A percentile compares a stretch with the other conserved stretches of the same genome.
Conservation (phyloP, 345 rosid species). For the Capsella bursapastoris region DNA sequence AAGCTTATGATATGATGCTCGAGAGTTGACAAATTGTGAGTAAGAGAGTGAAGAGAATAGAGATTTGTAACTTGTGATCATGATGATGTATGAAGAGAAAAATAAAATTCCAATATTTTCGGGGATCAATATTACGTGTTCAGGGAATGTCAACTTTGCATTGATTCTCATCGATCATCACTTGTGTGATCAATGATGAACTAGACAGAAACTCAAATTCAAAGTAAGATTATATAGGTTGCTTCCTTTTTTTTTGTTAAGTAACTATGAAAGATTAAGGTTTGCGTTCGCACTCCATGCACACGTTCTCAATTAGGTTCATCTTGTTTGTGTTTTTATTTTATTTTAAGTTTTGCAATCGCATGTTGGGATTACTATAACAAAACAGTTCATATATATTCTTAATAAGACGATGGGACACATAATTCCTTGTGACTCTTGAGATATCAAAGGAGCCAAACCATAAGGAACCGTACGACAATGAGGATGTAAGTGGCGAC, state of each 20-base stretch:
- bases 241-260: neutral
- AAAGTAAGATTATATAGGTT: neutral
- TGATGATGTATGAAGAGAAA: constrained; percentile 41
- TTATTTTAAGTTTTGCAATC: neutral
- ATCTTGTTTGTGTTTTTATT: neutral
- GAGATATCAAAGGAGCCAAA: constrained; percentile 35
- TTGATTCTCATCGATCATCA: constrained; percentile 39
- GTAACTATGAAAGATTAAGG: neutral
- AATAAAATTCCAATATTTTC: constrained; percentile 25
- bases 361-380: constrained; percentile 3
- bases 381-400: constrained; percentile 23
- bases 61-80: constrained; percentile 40
- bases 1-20: constrained; percentile 37
- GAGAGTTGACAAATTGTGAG: constrained; percentile 41
- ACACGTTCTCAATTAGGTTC: constrained; percentile 3
- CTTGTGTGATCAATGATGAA: constrained; percentile 29
- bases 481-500: constrained; percentile 35
- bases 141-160: constrained; percentile 46
- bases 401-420: constrained; percentile 23
- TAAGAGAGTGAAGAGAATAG: constrained; percentile 20
- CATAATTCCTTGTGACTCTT: constrained; percentile 34
- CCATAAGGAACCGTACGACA: constrained; percentile 20
- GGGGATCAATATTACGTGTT: constrained; percentile 46
- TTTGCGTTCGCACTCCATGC: constrained; percentile 17
- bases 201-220: neutral